phyloP scores from a whole-genome alignment of 2,329 filamentous ascomycete species.

The Thermothelomyces thermophilus region DNA sequence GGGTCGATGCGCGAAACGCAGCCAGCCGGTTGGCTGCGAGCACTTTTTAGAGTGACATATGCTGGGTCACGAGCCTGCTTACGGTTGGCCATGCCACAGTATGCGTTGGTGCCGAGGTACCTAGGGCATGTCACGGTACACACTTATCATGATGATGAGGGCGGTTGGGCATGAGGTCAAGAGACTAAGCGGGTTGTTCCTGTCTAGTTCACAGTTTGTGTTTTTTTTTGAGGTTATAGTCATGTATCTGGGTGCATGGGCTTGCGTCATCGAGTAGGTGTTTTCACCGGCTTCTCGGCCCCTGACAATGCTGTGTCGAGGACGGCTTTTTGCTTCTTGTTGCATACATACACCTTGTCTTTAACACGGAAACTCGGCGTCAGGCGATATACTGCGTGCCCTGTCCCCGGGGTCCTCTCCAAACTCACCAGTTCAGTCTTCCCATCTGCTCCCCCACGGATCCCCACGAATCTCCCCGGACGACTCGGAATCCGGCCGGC shows the following conservation, averaged over 20 bases:
- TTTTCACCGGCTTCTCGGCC: not conserved
- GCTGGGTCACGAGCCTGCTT: not conserved
- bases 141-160: not conserved
- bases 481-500: constrained; percentile 18
- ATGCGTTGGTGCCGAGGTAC: not conserved
- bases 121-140: not conserved
- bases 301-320: not conserved
- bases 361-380: not conserved
- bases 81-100: not conserved
- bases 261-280: not conserved
- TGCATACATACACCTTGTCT: too few species aligned
- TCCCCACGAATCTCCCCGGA: constrained; percentile 6
- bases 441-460: constrained; percentile 7
- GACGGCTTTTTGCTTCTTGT: not conserved
- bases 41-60: constrained; percentile 59
- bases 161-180: not conserved
- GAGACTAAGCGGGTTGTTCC: not conserved
- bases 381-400: not conserved
- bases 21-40: constrained; percentile 89
- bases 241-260: not conserved
- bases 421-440: not conserved
- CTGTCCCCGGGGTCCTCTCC: not conserved
- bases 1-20: constrained; percentile 91
- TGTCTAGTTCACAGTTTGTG: not conserved
- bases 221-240: not conserved